phyloP scores from a whole-genome alignment of 805 yeast species.

The Yamadazyma paraphyllophila region DNA sequence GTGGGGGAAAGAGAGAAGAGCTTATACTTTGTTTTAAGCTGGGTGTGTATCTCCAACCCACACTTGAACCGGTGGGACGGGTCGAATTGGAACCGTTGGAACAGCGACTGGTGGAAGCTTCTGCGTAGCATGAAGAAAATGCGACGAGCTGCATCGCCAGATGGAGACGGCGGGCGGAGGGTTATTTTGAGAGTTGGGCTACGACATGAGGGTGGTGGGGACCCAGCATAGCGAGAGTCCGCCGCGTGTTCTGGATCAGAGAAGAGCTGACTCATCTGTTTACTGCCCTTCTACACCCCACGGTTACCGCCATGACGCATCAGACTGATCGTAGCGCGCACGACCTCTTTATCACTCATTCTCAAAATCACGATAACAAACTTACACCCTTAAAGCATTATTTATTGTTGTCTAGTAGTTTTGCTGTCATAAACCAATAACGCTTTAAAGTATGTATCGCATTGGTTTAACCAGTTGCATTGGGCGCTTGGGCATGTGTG shows the following conservation, averaged over 20 bases:
- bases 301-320: neutral
- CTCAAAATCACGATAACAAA: conserved; percentile 7
- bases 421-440: neutral
- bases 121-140: neutral
- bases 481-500: neutral
- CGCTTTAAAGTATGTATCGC: neutral
- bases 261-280: too few species aligned
- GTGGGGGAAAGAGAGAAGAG: conserved; percentile 65
- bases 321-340: neutral
- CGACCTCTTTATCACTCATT: conserved; percentile 7
- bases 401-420: neutral
- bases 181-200: too few species aligned
- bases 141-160: neutral
- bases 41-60: conserved; percentile 94
- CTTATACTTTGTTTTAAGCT: conserved; percentile 69
- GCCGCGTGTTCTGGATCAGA: too few species aligned
- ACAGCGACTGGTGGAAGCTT: neutral
- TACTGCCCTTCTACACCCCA: neutral
- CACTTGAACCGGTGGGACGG: conserved; percentile 51
- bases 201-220: too few species aligned
- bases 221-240: too few species aligned
- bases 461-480: neutral
- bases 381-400: conserved; percentile 1
- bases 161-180: too few species aligned
- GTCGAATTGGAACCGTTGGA: conserved; percentile 4